A percentile compares a stretch with the other conserved stretches of the same genome.
Conservation (phyloP, 2,329 filamentous ascomycete genomes). For the Colletotrichum liaoningense region DNA sequence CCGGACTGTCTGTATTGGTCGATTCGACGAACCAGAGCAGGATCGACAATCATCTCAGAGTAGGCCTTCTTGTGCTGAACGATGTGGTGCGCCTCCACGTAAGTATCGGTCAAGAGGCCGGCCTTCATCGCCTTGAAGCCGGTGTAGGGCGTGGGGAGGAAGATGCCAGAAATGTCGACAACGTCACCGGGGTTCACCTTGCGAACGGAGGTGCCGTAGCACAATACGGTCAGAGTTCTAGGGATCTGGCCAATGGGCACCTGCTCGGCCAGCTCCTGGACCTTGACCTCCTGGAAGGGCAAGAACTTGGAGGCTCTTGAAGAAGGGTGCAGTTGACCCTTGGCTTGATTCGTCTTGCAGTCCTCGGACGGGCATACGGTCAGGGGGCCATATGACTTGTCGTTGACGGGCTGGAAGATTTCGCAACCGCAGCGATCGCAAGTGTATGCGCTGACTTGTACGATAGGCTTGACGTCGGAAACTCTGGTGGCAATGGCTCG, state of each 20-base stretch:
- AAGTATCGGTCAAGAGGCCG: constrained; percentile 96
- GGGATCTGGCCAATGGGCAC: constrained; percentile 98
- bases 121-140: constrained; percentile 97
- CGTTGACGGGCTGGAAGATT: constrained; percentile 94
- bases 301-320: constrained; percentile 97
- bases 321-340: constrained; percentile 92
- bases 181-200: constrained; percentile 94
- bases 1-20: constrained; percentile 86
- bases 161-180: constrained; percentile 93
- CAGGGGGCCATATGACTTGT: constrained; percentile 91
- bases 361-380: constrained; percentile 89
- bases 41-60: constrained; percentile 88
- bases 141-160: constrained; percentile 97
- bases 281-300: constrained; percentile 98
- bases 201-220: constrained; percentile 86
- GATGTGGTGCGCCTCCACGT: constrained; percentile 93
- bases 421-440: constrained; percentile 97
- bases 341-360: constrained; percentile 89
- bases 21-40: constrained; percentile 83
- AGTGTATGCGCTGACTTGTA: constrained; percentile 98
- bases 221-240: constrained; percentile 88
- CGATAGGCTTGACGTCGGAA: constrained; percentile 96
- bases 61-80: constrained; percentile 99
- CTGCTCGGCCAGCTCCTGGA: constrained; percentile 99
- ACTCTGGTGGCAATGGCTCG: constrained; percentile 95